Percentiles rank a stretch among this genome's conserved stretches.
Evolutionary conservation across 306 rosid species (phyloP).

Genomic region (Trifolium pratense): DNA sequence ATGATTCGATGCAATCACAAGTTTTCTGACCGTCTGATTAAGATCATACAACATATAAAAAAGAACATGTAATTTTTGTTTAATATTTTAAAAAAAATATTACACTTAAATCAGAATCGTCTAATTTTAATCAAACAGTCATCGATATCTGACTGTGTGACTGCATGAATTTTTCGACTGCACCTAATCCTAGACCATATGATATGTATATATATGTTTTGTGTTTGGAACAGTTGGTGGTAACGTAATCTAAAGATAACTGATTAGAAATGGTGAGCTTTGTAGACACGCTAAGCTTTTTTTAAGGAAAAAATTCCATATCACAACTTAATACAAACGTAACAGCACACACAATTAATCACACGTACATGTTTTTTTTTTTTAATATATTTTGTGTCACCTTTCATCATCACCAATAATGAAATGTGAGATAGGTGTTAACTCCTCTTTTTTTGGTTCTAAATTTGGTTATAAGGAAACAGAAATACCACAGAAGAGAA

Average conservation of each 20-base stretch:
- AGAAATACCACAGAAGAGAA: constrained; percentile 41
- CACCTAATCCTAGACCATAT: not conserved
- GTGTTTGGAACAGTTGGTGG: constrained; percentile 41
- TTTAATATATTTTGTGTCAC: constrained; percentile 27
- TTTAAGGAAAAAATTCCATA: constrained; percentile 59
- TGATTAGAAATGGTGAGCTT: constrained; percentile 50
- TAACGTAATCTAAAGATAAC: constrained; percentile 47
- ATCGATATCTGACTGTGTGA: no score
- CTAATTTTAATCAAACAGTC: no score
- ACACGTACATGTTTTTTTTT: constrained; percentile 23
- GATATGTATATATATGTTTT: constrained; percentile 11
- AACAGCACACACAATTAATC: constrained; percentile 37
- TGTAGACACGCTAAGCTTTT: constrained; percentile 62
- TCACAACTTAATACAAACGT: constrained; percentile 47
- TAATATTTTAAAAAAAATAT: no score
- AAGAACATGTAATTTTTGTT: no score
- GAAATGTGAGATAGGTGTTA: constrained; percentile 60
- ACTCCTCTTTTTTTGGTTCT: constrained; percentile 65
- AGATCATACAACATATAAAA: no score
- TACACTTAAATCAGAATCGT: no score
- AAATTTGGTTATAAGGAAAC: constrained; percentile 45
- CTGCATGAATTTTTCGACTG: no score
- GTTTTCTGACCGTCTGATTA: no score
- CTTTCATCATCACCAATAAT: constrained; percentile 42
- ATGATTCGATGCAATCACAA: no score